These are phyloP conservation scores for Discostella stelligera DNA, from an alignment of 352 stramenopile genomes.

Conservation along the genomic window DNA sequence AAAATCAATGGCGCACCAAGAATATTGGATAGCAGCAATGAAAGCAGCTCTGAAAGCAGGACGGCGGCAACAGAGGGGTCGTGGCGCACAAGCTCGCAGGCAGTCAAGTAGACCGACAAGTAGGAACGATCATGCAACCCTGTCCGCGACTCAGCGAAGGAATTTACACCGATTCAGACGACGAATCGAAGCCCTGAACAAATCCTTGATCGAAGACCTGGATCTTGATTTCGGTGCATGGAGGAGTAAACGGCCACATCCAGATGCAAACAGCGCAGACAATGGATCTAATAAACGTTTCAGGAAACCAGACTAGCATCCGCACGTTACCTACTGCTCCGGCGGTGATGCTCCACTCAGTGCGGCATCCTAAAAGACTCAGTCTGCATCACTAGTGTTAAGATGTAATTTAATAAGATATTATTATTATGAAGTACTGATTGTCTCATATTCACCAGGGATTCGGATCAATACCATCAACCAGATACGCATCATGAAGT, in stretches of 20 bases:
- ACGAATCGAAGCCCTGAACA: not conserved
- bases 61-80: not conserved
- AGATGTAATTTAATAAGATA: too few species aligned
- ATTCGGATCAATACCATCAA: too few species aligned
- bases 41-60: slow-evolving; percentile 4
- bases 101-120: not conserved
- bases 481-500: too few species aligned
- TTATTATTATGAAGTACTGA: too few species aligned
- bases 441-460: too few species aligned
- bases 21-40: slow-evolving; percentile 19
- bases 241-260: not conserved
- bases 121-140: not conserved
- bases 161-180: not conserved
- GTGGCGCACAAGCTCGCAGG: too few species aligned
- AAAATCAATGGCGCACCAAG: slow-evolving; percentile 10
- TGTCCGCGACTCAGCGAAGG: not conserved
- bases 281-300: not conserved
- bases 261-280: not conserved
- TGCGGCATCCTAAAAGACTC: too few species aligned
- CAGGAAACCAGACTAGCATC: not conserved
- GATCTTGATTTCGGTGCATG: too few species aligned
- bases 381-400: too few species aligned
- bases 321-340: not conserved
- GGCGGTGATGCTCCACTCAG: too few species aligned
- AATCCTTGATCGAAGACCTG: not conserved